Base-by-base conservation (phyloP, 257 asterid species). In the Lavandula angustifolia region DNA sequence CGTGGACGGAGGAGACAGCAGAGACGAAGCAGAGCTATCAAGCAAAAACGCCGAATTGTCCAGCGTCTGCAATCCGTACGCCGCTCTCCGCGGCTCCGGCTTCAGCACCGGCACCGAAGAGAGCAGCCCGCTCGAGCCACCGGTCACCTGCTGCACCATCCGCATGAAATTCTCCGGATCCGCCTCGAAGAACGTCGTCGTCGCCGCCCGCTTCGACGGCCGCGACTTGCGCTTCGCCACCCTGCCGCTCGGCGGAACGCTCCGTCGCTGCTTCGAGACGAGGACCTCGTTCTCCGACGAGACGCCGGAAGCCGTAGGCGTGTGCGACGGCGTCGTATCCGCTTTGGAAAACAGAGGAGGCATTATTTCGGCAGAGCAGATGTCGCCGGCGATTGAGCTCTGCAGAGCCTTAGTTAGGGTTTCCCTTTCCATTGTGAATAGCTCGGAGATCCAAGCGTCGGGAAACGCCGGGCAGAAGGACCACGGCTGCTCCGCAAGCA, bases 181-280 rank as follows among this genome's bases (percentile, higher is more conserved):
- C 48, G 81, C 81, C 5, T 67, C 14, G 71, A 77, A 67, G 54
- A 75, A 80, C 75, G 84, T 83, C 77, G 84, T 78, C 73, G 64
- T 55, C 3, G 46, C 56, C 3, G 79, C 64, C 3, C 85, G 74
- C 78, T 80, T 89, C 55, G 92, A 76, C 11, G 87, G 87, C 33
- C 98, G 92, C 17, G 96, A 38, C 81, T 82, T 89, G 49, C 96
- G 68, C 73, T 92, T 92, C 14, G 83, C 41, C 4, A 79, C 80
- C 75, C 80, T 81, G 27, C 95, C 94, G n/a, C 43, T 60, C 73
- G 65, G 76, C 70, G 65, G 73, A 51, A 52, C 18, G 58, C 49
- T 27, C 56, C 77, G 57, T 42, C 73, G 69, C 59, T 70, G 66
- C 70, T 66, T 83, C 35, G 83, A 52, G 7, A 43, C 76, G 4